phyloP scores from a whole-genome alignment of 176 grass and related monocot genomes.

The Avena sativa region DNA sequence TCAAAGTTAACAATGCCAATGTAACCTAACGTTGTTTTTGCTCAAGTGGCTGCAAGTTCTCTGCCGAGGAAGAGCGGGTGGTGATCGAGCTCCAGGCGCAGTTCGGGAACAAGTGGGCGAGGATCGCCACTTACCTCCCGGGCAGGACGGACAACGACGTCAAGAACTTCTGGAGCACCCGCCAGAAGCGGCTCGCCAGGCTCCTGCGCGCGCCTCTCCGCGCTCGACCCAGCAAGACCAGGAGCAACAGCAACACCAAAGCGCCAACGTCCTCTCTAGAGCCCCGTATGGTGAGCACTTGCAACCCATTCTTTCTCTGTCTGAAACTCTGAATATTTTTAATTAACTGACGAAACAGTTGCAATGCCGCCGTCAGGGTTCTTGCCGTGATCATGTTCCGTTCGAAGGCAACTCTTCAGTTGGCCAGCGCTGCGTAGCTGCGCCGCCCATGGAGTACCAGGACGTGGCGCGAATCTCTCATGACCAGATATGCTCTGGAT shows the following conservation, averaged over 20 bases:
- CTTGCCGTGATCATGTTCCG: slow-evolving; percentile 31
- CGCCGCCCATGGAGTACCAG: slow-evolving; percentile 24
- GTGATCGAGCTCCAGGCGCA: slow-evolving; percentile 71
- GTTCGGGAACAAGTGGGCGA: slow-evolving; percentile 96
- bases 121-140: slow-evolving; percentile 68
- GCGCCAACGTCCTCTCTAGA: slow-evolving; percentile 17
- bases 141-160: slow-evolving; percentile 90
- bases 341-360: neutral
- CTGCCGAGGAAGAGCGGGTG: slow-evolving; percentile 65
- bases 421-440: neutral
- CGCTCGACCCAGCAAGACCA: slow-evolving; percentile 30
- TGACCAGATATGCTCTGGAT: slow-evolving; percentile 20
- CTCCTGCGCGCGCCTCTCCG: slow-evolving; percentile 49
- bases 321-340: neutral
- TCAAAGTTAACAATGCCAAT: neutral
- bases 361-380: slow-evolving; percentile 20
- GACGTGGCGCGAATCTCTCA: neutral
- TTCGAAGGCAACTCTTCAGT: slow-evolving; percentile 24
- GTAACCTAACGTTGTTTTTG: neutral
- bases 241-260: slow-evolving; percentile 31
- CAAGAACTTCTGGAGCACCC: slow-evolving; percentile 95
- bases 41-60: slow-evolving; percentile 65
- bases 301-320: neutral
- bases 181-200: slow-evolving; percentile 76
- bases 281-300: slow-evolving; percentile 13